Evolutionary conservation across 108 stramenopile genomes (phyloP).

Genomic region (Cyclotella sp.): DNA sequence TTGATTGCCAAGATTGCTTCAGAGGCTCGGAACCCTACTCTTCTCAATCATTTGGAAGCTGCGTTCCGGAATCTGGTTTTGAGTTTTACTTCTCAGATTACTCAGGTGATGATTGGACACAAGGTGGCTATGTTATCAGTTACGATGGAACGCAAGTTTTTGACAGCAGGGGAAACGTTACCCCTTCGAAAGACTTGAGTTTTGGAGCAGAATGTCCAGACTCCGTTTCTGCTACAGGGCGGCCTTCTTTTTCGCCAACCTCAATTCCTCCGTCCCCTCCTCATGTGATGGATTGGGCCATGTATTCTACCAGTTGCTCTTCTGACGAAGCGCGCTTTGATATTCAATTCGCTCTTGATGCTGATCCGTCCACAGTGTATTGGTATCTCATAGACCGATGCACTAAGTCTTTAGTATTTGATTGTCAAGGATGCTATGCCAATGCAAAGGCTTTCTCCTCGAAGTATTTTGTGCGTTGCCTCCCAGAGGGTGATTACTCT

Average conservation of each 20-base stretch:
- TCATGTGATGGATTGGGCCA: not conserved
- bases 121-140: conserved; percentile 4
- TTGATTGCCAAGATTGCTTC: conserved; percentile 14
- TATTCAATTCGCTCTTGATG: not conserved
- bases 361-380: conserved; percentile 7
- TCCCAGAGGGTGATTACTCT: not conserved
- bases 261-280: not conserved
- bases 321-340: conserved; percentile 3
- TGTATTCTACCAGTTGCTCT: not conserved
- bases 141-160: not conserved
- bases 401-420: not conserved
- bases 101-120: conserved; percentile 5
- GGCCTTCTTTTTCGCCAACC: conserved; percentile 1
- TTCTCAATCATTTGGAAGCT: not conserved
- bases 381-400: conserved; percentile 17
- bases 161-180: conserved; percentile 6
- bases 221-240: not conserved
- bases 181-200: not conserved
- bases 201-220: not conserved
- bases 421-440: conserved; percentile 11
- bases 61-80: not conserved
- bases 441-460: conserved; percentile 1
- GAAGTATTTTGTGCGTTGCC: not conserved
- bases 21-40: not conserved
- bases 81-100: conserved; percentile 8